Conservation (phyloP, 768 basidiomycete genomes). For the Rhizopogon salebrosus region DNA sequence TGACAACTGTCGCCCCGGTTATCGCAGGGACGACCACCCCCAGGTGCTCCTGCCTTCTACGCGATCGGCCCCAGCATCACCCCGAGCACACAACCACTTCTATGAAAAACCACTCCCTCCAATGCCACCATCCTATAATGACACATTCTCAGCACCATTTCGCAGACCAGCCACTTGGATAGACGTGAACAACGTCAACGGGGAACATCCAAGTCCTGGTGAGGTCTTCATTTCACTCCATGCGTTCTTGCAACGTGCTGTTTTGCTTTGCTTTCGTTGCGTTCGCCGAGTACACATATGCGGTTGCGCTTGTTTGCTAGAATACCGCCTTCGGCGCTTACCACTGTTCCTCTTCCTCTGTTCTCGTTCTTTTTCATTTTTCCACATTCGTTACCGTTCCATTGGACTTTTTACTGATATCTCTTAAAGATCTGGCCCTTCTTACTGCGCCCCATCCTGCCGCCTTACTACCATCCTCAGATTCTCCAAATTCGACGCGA, state of each 20-base stretch:
- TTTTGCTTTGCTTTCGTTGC: no score
- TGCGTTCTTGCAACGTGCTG: no score
- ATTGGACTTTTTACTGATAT: slow-evolving; percentile 12
- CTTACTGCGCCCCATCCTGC: slow-evolving; percentile 24
- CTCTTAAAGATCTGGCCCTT: slow-evolving; percentile 24
- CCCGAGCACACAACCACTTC: slow-evolving; percentile 6
- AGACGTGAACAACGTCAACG: slow-evolving; percentile 7
- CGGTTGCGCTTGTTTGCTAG: slow-evolving; percentile 1
- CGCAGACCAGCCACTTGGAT: slow-evolving; percentile 20
- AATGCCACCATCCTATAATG: slow-evolving; percentile 21
- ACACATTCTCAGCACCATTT: slow-evolving; percentile 15
- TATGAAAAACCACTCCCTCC: slow-evolving; percentile 35
- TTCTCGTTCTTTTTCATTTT: slow-evolving; percentile 14
- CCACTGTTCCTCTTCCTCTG: slow-evolving; percentile 14
- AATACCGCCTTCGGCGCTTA: slow-evolving; percentile 16
- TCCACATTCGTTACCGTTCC: slow-evolving; percentile 4
- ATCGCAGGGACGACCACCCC: slow-evolving; percentile 19
- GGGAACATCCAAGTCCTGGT: slow-evolving; percentile 10
- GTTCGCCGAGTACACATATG: no score
- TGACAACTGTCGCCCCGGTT: not conserved
- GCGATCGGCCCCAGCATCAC: slow-evolving; percentile 21
- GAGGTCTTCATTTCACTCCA: slow-evolving; percentile 11
- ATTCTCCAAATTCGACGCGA: slow-evolving; percentile 25
- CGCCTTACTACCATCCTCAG: slow-evolving; percentile 28
- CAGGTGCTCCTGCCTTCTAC: slow-evolving; percentile 16